A percentile compares a stretch with the other conserved stretches of the same genome.
These are phyloP conservation scores for Colletotrichum melonis DNA, from an alignment of 2,329 filamentous ascomycete genomes.

Conservation along the genomic window DNA sequence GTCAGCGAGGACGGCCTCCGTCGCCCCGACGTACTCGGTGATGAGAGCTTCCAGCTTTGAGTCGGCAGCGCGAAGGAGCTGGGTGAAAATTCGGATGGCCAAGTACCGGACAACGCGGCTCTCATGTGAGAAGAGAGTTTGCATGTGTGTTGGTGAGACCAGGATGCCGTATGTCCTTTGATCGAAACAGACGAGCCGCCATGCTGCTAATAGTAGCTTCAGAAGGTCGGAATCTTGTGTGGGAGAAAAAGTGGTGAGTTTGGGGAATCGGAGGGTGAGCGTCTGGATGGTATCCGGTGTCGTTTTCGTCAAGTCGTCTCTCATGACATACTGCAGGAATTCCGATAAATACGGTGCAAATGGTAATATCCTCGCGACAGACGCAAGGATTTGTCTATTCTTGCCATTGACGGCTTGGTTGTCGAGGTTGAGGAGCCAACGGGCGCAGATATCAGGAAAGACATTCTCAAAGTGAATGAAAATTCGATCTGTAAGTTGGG, in stretches of 20 bases:
- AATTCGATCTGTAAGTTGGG: constrained; percentile 77
- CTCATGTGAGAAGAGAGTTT: constrained; percentile 73
- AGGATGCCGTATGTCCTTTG: constrained; percentile 72
- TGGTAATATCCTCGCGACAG: constrained; percentile 83
- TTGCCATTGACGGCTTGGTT: constrained; percentile 42
- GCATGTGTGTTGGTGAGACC: constrained; percentile 75
- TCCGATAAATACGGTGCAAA: constrained; percentile 83
- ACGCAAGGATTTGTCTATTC: constrained; percentile 67
- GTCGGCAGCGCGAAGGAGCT: constrained; percentile 84
- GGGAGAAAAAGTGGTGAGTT: constrained; percentile 17
- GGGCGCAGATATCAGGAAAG: constrained; percentile 84
- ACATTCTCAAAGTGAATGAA: constrained; percentile 80
- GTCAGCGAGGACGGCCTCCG: constrained; percentile 71
- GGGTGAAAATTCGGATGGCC: constrained; percentile 82
- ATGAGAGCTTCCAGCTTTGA: constrained; percentile 80
- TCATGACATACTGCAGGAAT: constrained; percentile 68
- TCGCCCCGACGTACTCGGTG: constrained; percentile 69
- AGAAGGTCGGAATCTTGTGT: constrained; percentile 41
- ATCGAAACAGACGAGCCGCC: constrained; percentile 84
- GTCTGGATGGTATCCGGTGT: constrained; percentile 17
- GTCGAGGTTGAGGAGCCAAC: constrained; percentile 72
- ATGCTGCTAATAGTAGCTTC: constrained; percentile 72
- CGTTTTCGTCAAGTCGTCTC: constrained; percentile 38
- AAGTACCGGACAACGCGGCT: constrained; percentile 78
- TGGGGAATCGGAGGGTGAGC: constrained; percentile 29